Evolutionary conservation across 805 yeast species (phyloP), one percentile per base, ranked within the genome.

Genomic region (Candida glaebosa): DNA sequence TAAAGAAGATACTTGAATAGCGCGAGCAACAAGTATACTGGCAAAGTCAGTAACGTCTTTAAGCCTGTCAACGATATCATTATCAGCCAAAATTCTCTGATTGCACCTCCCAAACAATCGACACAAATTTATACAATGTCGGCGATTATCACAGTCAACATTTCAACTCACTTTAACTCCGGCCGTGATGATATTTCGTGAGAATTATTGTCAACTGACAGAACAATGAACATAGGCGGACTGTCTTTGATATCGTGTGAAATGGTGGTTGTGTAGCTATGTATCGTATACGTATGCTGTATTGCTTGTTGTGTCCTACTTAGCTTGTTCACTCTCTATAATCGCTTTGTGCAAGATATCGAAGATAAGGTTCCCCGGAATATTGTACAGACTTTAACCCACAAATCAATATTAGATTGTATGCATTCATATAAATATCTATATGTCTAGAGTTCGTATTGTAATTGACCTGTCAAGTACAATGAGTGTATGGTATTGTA

Each of bases 11-110:
- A 42, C 24, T 38, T 41, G 10, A 51, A 17, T 4, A 49, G 31
- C n/a, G 43, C 43, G n/a, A 42, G 14, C 7, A 54, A 24, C 18
- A 51, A 19, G 24, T 45, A 42, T 10, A 46, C n/a, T 1, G 60
- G 60, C 17, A 55, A 39, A 5, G 37, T 34, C 14, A 51, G 26
- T 8, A 50, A n/a, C 18, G 16, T 17, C 16, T 34, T n/a, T 8
- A 46, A 8, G 1, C 37, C 39, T 16, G 15, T 30, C 20, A 40
- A 30, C 3, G 44, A 35, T 8, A 44, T 34, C 49, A 46, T 46
- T 12, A 5, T 28, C 14, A 22, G 31, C 31, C 26, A 22, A 22
- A 22, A 22, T 6, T 22, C 10, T 22, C 10, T 22, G 10, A n/a
- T n/a, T n/a, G 26, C 26, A 6, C 26, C 26, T 22, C 26, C 26